Evolutionary conservation across 768 basidiomycete genomes (phyloP).

Genomic region (Lactarius akahatsu): DNA sequence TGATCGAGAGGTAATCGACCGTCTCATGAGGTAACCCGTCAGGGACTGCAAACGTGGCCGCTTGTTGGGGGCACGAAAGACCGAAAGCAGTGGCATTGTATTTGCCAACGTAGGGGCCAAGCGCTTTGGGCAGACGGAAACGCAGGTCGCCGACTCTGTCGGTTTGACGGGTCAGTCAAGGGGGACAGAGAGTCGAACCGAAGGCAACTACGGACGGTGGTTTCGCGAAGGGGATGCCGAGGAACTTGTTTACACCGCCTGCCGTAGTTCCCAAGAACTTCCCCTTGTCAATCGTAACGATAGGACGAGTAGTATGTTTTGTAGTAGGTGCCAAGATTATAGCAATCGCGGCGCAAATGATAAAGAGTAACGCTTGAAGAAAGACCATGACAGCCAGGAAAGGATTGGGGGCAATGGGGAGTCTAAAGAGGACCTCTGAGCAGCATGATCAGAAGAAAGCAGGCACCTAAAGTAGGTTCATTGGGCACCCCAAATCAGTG

Average conservation of each 20-base stretch:
- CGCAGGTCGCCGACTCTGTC: conserved; percentile 38
- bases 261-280: conserved; percentile 34
- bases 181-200: background rate
- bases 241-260: conserved; percentile 35
- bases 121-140: conserved; percentile 37
- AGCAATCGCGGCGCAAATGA: background rate
- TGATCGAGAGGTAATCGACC: background rate
- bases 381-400: background rate
- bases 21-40: background rate
- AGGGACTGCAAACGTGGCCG: background rate
- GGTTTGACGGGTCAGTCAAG: background rate
- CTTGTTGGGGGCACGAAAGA: conserved; percentile 32
- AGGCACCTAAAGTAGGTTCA: too few species aligned
- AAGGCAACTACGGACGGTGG: conserved; percentile 37
- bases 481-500: too few species aligned
- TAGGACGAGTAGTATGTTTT: background rate
- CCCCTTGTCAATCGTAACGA: conserved; percentile 35
- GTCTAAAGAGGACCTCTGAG: background rate
- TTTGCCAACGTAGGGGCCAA: conserved; percentile 22
- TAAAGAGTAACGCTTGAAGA: background rate
- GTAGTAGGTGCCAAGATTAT: background rate
- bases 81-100: conserved; percentile 29
- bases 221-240: conserved; percentile 44
- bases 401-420: background rate
- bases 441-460: background rate